phyloP scores from a whole-genome alignment of 225 moss, liverwort and hornwort genomes.

The Physcomitrium patens region DNA sequence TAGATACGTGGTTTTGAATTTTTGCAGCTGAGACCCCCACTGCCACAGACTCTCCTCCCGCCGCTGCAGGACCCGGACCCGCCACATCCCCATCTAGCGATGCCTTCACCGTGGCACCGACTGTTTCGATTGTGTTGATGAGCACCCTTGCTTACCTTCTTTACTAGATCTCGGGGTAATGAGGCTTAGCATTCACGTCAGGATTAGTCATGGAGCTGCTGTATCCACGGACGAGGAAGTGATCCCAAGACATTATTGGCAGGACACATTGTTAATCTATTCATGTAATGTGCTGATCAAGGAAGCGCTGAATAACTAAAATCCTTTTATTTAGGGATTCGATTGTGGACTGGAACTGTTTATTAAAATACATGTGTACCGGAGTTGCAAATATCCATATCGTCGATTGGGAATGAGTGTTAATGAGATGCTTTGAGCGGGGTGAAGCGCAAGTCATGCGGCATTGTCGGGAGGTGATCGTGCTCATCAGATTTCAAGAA shows the following conservation, averaged over 20 bases:
- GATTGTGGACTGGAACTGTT: too few relatives aligned
- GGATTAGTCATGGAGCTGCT: too few relatives aligned
- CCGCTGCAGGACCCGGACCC: neutral
- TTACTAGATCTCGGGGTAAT: neutral
- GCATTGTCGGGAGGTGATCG: too few relatives aligned
- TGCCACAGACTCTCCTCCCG: neutral
- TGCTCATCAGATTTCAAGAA: too few relatives aligned
- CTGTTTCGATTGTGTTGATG: neutral
- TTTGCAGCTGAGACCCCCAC: neutral
- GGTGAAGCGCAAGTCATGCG: too few relatives aligned
- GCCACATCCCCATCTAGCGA: neutral
- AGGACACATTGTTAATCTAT: neutral
- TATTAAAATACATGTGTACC: too few relatives aligned
- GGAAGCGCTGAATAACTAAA: neutral
- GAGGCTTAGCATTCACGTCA: too few relatives aligned
- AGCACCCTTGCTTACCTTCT: slow-evolving; percentile 5
- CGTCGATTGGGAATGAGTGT: too few relatives aligned
- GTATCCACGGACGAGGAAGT: neutral
- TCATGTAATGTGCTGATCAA: neutral
- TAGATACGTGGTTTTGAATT: neutral
- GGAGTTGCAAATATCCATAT: too few relatives aligned
- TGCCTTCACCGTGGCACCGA: neutral
- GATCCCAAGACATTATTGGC: neutral
- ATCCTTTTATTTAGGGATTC: too few relatives aligned
- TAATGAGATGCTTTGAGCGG: too few relatives aligned